Percentiles rank a stretch among this genome's conserved stretches.
These are phyloP conservation scores for Colletotrichum tropicale DNA, from an alignment of 2,329 filamentous ascomycete genomes.

Conservation along the genomic window DNA sequence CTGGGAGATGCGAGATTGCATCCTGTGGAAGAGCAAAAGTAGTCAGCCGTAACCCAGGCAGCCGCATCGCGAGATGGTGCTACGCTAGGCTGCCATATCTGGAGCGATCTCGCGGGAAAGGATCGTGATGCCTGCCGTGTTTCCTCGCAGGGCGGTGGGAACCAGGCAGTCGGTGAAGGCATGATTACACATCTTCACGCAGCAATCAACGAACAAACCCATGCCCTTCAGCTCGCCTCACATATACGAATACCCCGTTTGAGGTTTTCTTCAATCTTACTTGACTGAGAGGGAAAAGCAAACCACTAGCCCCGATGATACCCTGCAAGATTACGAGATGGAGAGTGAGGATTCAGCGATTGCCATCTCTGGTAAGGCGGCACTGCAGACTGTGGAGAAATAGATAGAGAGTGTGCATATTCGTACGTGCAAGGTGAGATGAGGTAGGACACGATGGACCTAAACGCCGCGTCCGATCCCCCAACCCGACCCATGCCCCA, in stretches of 20 bases:
- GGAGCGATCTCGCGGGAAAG: neutral
- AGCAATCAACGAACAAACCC: neutral
- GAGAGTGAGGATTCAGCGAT: neutral
- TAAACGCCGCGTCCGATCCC: neutral
- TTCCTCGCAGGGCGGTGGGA: neutral
- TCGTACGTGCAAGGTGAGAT: too few species aligned
- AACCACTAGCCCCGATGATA: neutral
- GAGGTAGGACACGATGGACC: neutral
- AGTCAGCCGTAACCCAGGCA: neutral
- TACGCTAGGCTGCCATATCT: neutral
- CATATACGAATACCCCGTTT: neutral
- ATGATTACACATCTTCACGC: neutral
- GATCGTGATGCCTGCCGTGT: neutral
- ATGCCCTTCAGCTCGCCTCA: neutral
- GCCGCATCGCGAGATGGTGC: neutral
- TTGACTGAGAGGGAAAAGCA: neutral
- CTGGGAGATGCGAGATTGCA: neutral
- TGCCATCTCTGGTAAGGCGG: neutral
- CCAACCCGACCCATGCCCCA: neutral
- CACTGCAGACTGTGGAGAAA: neutral
- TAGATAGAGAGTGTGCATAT: neutral
- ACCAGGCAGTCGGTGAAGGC: neutral
- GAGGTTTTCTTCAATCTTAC: neutral
- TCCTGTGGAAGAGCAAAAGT: neutral
- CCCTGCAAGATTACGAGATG: neutral